Evolutionary conservation across 2,329 filamentous ascomycete genomes (phyloP).

Genomic region (Botryotinia globosa): DNA sequence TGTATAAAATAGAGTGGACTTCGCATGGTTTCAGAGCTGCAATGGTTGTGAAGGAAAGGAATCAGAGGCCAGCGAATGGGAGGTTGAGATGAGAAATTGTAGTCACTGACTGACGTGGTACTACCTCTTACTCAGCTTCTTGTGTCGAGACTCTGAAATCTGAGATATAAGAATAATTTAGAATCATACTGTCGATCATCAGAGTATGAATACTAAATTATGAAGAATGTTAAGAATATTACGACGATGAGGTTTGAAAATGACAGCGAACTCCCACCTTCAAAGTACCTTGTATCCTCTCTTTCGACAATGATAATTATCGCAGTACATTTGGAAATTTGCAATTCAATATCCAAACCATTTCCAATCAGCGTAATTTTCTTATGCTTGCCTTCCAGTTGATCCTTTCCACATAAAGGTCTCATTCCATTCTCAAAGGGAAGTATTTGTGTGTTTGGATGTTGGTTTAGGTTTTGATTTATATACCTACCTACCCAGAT

Average conservation of each 20-base stretch:
- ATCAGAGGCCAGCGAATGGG: no score
- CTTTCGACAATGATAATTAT: rapidly evolving
- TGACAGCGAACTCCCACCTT: rapidly evolving
- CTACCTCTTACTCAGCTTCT: background rate
- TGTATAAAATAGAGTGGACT: no score
- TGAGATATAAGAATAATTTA: rapidly evolving
- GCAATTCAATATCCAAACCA: no score
- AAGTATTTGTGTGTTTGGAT: background rate
- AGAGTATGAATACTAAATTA: no score
- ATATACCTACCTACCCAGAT: background rate
- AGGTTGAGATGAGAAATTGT: no score
- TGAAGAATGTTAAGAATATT: no score
- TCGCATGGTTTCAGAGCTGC: no score
- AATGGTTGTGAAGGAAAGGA: no score
- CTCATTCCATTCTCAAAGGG: background rate
- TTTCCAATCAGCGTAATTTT: no score
- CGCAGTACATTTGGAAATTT: no score
- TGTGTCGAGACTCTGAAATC: background rate
- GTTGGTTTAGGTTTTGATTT: background rate
- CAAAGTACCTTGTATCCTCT: rapidly evolving
- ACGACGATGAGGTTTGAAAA: rapidly evolving
- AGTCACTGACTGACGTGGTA: background rate
- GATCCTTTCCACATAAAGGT: background rate
- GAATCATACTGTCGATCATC: rapidly evolving
- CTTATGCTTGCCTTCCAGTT: no score